phyloP scores from a whole-genome alignment of 2,329 filamentous ascomycete genomes.

The Pezicula radicicola region DNA sequence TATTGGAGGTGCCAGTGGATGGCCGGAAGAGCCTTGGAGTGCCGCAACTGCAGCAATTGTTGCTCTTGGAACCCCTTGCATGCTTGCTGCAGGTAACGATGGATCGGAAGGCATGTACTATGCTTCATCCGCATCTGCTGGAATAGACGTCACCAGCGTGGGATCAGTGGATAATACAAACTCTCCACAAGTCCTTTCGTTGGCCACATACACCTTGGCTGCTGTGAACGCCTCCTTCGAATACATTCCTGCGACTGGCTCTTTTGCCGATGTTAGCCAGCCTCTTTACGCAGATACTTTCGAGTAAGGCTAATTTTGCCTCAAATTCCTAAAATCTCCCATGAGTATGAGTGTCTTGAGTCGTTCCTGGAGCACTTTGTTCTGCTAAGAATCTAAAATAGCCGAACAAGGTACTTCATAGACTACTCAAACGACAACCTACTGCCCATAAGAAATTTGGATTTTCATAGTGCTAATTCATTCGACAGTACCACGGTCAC shows the following conservation, averaged over 20 bases:
- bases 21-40: too few species aligned
- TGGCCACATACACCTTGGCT: background rate
- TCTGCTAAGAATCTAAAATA: too few species aligned
- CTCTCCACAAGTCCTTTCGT: background rate
- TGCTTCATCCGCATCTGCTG: background rate
- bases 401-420: too few species aligned
- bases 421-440: too few species aligned
- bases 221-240: background rate
- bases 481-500: background rate
- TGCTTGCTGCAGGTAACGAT: background rate
- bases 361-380: too few species aligned
- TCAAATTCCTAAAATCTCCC: too few species aligned
- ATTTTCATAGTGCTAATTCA: too few species aligned
- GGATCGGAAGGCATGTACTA: background rate
- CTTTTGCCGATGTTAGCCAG: background rate
- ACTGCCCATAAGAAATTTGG: too few species aligned
- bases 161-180: background rate
- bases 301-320: too few species aligned
- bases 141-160: background rate
- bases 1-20: conserved; percentile 2
- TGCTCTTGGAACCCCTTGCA: too few species aligned
- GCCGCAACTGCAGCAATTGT: too few species aligned
- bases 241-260: background rate
- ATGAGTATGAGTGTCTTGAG: too few species aligned
- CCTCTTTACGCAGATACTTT: background rate